Evolutionary conservation across 768 basidiomycete genomes (phyloP).

Genomic region (Suillus plorans): DNA sequence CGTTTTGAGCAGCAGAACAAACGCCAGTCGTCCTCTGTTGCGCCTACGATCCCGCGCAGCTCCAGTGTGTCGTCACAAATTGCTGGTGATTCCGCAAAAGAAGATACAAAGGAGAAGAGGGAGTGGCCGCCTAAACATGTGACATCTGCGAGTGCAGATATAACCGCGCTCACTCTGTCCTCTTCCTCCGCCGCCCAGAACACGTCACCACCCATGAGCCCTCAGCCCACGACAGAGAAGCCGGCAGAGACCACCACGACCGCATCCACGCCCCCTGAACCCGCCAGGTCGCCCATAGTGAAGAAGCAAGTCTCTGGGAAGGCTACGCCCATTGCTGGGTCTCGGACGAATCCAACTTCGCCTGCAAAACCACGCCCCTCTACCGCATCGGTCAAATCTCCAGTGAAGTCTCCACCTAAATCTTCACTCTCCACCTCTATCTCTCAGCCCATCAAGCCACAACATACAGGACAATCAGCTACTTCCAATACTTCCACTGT

Average conservation of each 20-base stretch:
- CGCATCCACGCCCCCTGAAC: slow-evolving; percentile 21
- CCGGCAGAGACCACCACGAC: slow-evolving; percentile 20
- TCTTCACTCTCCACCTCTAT: slow-evolving; percentile 35
- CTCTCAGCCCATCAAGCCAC: slow-evolving; percentile 37
- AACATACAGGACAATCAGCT: slow-evolving; percentile 43
- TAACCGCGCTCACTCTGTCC: slow-evolving; percentile 39
- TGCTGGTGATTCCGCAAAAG: slow-evolving; percentile 62
- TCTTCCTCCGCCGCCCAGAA: slow-evolving; percentile 25
- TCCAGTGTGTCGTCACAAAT: slow-evolving; percentile 67
- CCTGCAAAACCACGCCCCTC: slow-evolving; percentile 33
- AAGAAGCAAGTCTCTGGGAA: slow-evolving; percentile 19
- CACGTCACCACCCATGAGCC: slow-evolving; percentile 23
- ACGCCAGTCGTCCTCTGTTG: slow-evolving; percentile 45
- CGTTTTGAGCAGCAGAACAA: slow-evolving; percentile 84
- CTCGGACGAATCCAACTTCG: slow-evolving; percentile 17
- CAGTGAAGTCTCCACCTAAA: slow-evolving; percentile 26
- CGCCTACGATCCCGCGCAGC: slow-evolving; percentile 49
- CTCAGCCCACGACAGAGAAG: slow-evolving; percentile 30
- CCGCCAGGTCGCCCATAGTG: slow-evolving; percentile 19
- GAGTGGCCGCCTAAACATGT: slow-evolving; percentile 72
- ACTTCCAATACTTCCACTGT: slow-evolving; percentile 30
- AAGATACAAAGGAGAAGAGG: slow-evolving; percentile 66
- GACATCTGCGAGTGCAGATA: slow-evolving; percentile 24
- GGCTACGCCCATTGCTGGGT: slow-evolving; percentile 22
- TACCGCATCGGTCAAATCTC: slow-evolving; percentile 18